Evolutionary conservation across 345 rosid species (phyloP), one percentile per base, ranked within the genome.

Genomic region (Gossypium longicalyx): DNA sequence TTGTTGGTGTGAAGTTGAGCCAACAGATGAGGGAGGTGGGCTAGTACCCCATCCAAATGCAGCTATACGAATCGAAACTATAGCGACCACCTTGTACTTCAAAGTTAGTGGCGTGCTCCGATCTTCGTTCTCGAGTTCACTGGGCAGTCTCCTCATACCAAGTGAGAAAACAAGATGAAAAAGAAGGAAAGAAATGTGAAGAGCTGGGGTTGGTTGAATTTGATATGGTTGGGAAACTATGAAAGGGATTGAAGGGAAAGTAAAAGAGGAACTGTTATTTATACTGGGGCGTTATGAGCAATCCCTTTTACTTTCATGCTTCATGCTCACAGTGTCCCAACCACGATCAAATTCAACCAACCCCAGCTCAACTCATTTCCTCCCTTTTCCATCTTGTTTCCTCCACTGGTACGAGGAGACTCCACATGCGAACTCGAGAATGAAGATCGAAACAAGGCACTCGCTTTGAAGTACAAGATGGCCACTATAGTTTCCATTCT

Each of bases 401-500:
- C 86, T 0, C 1, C 15, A 0, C 3, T 76, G 12, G 83, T 58
- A 2, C n/a, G 34, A 6, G 83, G 77, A 22, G 81, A 78, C 0
- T 83, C 83, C 80, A 77, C 82, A 0, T 78, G 83, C 8, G 82
- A 87, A 0, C 1, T 19, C 2, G 68, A 41, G 7, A 73, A 54
- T 0, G 77, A 44, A 10, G 56, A 27, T 11, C 0, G 51, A 1
- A 3, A 77, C 65, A 79, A 74, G 43, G 22, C 61, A 2, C 0
- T 66, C 34, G 88, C 85, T 3, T 77, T 73, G 7, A 80, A 53
- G 47, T 86, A 77, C 75, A 90, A 88, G 79, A 17, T 83, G 47
- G 77, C 58, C 0, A 87, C 85, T 9, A 84, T 92, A 68, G 83
- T 70, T 49, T 58, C 83, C 0, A 90, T 90, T 34, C 82, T 92